phyloP scores from a whole-genome alignment of 1,284 basidiomycete genomes.

The Heliocybe sulcata region DNA sequence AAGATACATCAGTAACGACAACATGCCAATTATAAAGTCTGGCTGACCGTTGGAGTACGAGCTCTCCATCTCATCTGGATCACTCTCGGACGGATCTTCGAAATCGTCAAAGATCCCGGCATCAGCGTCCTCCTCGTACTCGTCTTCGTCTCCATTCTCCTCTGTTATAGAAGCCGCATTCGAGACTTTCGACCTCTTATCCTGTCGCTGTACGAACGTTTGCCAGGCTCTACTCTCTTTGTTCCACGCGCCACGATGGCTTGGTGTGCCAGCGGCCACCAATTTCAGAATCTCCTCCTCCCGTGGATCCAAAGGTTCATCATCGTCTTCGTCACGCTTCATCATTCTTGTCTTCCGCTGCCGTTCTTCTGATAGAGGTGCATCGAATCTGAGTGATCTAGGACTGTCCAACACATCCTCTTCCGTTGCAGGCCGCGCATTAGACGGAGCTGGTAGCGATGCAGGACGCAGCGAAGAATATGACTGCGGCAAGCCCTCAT shows the following conservation, averaged over 20 bases:
- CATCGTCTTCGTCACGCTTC: constrained; percentile 9
- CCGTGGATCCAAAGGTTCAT: constrained; percentile 27
- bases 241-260: constrained; percentile 65
- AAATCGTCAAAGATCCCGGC: background rate
- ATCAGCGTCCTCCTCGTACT: constrained; percentile 9
- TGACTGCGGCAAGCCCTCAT: constrained; percentile 42
- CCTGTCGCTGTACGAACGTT: constrained; percentile 42
- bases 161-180: constrained; percentile 34
- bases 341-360: background rate
- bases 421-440: constrained; percentile 26
- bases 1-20: background rate
- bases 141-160: constrained; percentile 26
- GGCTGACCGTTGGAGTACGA: background rate
- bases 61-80: constrained; percentile 9
- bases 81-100: constrained; percentile 15
- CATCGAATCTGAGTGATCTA: background rate
- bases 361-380: background rate
- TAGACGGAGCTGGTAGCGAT: constrained; percentile 58
- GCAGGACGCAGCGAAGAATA: constrained; percentile 56
- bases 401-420: background rate
- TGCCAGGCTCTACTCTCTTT: constrained; percentile 58
- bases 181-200: constrained; percentile 22
- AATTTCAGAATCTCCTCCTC: constrained; percentile 52
- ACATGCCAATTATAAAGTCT: background rate
- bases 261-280: constrained; percentile 61